phyloP scores from a whole-genome alignment of 2,329 filamentous ascomycete genomes.

The Mariannaea elegans region DNA sequence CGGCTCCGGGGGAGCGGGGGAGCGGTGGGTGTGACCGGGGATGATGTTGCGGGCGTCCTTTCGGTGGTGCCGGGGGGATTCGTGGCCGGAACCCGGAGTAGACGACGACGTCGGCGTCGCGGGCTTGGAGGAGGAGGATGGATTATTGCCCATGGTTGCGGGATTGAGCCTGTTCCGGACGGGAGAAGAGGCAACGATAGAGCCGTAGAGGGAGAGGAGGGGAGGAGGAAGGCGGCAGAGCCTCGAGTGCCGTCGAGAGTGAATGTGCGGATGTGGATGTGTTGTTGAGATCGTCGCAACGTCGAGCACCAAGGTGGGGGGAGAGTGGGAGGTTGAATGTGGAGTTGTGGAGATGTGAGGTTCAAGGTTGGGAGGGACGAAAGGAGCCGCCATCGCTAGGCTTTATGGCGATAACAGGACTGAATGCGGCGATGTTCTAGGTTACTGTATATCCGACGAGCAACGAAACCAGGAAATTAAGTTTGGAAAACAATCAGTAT shows the following conservation, averaged over 20 bases:
- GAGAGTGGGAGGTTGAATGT: background rate
- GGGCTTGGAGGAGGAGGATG: slow-evolving; percentile 49
- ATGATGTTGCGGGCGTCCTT: slow-evolving; percentile 59
- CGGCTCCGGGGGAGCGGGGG: slow-evolving; percentile 68
- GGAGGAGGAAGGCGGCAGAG: background rate
- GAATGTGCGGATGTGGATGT: background rate
- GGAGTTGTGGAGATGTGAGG: slow-evolving; percentile 10
- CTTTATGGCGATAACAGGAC: slow-evolving; percentile 12
- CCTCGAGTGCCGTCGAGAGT: background rate
- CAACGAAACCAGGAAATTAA: no score
- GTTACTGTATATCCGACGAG: no score
- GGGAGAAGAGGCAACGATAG: background rate
- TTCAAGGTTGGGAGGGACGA: slow-evolving; percentile 13
- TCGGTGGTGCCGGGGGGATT: slow-evolving; percentile 44
- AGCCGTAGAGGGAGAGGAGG: background rate
- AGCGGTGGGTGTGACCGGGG: slow-evolving; percentile 64
- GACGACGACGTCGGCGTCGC: slow-evolving; percentile 43
- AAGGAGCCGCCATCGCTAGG: background rate
- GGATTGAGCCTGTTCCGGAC: background rate
- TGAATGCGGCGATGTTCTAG: no score
- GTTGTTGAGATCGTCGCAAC: background rate
- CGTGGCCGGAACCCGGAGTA: slow-evolving; percentile 38
- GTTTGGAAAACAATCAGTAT: no score
- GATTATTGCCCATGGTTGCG: slow-evolving; percentile 49
- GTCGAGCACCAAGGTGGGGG: background rate